Evolutionary conservation across 2,329 filamentous ascomycete species (phyloP), one percentile per base, ranked within the genome.

Genomic region (Calonectria multiphialidica): DNA sequence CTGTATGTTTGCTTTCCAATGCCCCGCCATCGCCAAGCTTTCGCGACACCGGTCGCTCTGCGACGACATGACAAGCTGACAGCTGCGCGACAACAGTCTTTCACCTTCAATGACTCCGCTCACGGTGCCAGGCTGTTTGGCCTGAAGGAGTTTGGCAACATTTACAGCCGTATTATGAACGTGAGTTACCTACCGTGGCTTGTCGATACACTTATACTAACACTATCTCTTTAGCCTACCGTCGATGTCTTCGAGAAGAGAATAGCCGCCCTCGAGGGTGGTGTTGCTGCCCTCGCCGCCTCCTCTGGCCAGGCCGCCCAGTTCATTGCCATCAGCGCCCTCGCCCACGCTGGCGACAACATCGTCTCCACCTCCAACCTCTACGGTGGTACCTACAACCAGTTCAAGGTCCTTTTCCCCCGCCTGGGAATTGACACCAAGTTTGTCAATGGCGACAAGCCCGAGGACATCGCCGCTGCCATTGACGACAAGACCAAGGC

Each of bases 91-190:
- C 12, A 28, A 30, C 76, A 95, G 93, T 98, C 95, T 80, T 99
- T 88, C 85, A 92, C 91, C 66, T 99, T 99, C 90, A 93, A 98
- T 90, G 95, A 98, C 87, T 98, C 95, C 64, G 96, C 95, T 62
- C 97, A 98, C 81, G 97, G 95, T 74, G 97, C 97, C 68, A 93
- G 95, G 83, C 93, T 99, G 49, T 99, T 99, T 82, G 94, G 95
- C 82, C 94, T 99, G 84, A 97, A 98, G 87, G 95, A 98, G 86
- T 94, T 95, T 80, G 97, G 96, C 85, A 98, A 98, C 87, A 98
- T 98, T 84, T 99, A 99, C 89, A 97, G 93, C 83, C 95, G 97
- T 76, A 95, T 99, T 80, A 95, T 94, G 93, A 98, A 98, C 85
- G 94, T 95, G 81, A 81, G 90, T 85, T 16, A 18, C 25, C 28